These are phyloP conservation scores for Reutealis trisperma DNA, from an alignment of 345 rosid genomes.

Conservation along the genomic window DNA sequence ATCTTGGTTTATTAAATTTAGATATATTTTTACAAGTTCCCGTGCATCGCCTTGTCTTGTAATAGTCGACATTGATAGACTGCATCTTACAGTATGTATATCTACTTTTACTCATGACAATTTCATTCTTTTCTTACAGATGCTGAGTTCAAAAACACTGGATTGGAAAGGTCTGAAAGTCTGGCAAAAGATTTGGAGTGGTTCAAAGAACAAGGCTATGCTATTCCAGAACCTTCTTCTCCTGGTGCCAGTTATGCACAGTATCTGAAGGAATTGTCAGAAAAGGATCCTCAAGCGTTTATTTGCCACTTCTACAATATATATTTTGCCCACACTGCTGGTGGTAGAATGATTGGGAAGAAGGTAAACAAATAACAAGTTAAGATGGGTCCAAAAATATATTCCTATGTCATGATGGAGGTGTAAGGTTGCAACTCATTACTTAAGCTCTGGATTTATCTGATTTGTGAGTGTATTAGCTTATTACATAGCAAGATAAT, in stretches of 20 bases:
- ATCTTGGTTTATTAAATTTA: not conserved
- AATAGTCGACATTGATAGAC: not conserved
- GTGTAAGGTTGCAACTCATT: not conserved
- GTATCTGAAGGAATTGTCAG: conserved; percentile 63
- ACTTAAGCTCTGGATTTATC: not conserved
- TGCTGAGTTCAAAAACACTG: conserved; percentile 79
- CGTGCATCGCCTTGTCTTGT: not conserved
- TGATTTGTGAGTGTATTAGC: not conserved
- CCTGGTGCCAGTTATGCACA: conserved; percentile 67
- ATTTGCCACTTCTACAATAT: conserved; percentile 95
- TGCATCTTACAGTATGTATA: not conserved
- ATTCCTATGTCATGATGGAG: not conserved
- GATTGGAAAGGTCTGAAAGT: conserved; percentile 75
- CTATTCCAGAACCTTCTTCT: conserved; percentile 78
- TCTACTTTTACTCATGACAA: not conserved
- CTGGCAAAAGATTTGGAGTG: conserved; percentile 78
- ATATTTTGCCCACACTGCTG: conserved; percentile 93
- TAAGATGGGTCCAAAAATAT: not conserved
- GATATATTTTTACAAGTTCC: not conserved
- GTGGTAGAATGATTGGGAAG: conserved; percentile 96
- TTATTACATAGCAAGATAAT: too few relatives aligned
- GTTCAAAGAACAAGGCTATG: conserved; percentile 86
- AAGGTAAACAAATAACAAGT: conserved; percentile 50
- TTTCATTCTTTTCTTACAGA: conserved; percentile 40
- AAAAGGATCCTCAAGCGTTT: conserved; percentile 92